Percentiles rank a stretch among this genome's conserved stretches.
phyloP scores from a whole-genome alignment of 1,139 yeast genomes.

The Nakaseomyces nivariensis region DNA sequence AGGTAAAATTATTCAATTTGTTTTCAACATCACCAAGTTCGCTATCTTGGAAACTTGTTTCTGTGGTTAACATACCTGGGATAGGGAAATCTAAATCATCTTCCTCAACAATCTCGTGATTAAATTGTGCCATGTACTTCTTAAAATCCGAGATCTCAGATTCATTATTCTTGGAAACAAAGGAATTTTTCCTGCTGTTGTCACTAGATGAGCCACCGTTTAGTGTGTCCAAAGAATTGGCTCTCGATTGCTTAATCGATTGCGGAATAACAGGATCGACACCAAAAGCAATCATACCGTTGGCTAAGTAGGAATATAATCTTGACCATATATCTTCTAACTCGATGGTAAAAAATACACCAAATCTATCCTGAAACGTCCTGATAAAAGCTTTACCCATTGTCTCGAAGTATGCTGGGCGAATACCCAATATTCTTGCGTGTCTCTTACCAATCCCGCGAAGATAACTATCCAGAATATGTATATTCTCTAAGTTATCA shows the following conservation, averaged over 20 bases:
- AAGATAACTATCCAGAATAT: slow-evolving; percentile 49
- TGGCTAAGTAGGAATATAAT: slow-evolving; percentile 45
- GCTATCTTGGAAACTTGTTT: neutral
- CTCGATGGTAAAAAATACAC: slow-evolving; percentile 38
- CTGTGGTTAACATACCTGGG: neutral
- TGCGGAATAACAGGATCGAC: slow-evolving; percentile 39
- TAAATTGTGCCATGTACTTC: neutral
- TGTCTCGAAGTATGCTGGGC: slow-evolving; percentile 59
- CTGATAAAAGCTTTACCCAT: slow-evolving; percentile 73
- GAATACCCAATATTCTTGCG: slow-evolving; percentile 64
- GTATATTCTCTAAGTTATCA: slow-evolving; percentile 35
- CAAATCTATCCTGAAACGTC: slow-evolving; percentile 64
- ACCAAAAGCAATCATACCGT: slow-evolving; percentile 53
- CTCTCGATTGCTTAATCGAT: neutral
- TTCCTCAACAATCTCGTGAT: slow-evolving; percentile 1
- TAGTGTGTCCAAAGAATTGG: neutral
- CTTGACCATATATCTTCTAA: slow-evolving; percentile 64
- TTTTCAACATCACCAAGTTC: neutral
- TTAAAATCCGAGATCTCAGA: neutral
- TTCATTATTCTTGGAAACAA: neutral
- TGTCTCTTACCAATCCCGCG: slow-evolving; percentile 64
- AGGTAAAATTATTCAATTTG: neutral
- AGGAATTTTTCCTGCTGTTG: neutral
- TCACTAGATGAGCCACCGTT: neutral
- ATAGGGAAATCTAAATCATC: slow-evolving; percentile 1